A percentile compares a stretch with the other conserved stretches of the same genome.
These are phyloP conservation scores for Blastomyces silverae DNA, from an alignment of 2,329 filamentous ascomycete genomes.

Conservation along the genomic window DNA sequence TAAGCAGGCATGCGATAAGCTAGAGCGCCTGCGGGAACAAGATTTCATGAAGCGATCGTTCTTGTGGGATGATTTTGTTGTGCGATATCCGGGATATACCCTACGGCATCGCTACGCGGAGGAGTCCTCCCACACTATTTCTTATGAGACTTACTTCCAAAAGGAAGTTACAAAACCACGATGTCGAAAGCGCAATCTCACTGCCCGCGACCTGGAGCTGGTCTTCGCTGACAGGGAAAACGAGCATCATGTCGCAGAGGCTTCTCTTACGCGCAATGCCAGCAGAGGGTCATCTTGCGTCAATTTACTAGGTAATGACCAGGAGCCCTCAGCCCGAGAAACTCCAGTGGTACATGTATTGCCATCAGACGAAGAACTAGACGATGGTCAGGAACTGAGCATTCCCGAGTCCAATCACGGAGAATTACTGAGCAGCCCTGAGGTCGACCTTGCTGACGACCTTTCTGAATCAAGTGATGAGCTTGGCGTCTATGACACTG, in stretches of 20 bases:
- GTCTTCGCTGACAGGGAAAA: conserved; percentile 26
- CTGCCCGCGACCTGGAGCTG: conserved; percentile 27
- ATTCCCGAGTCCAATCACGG: conserved; percentile 1
- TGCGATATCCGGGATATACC: conserved; percentile 34
- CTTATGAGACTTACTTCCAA: conserved; percentile 39
- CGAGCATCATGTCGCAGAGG: neutral
- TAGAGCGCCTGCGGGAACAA: conserved; percentile 30
- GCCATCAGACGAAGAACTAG: neutral
- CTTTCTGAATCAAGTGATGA: conserved; percentile 1
- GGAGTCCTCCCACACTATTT: neutral
- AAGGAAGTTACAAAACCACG: conserved; percentile 28
- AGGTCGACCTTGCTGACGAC: conserved; percentile 7
- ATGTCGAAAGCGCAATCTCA: conserved; percentile 37
- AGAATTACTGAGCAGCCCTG: conserved; percentile 10
- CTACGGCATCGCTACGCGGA: neutral
- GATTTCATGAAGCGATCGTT: conserved; percentile 33
- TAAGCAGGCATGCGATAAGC: conserved; percentile 32
- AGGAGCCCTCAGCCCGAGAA: neutral
- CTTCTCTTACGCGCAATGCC: neutral
- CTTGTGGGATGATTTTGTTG: conserved; percentile 45
- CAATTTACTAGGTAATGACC: neutral
- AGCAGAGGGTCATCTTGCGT: neutral
- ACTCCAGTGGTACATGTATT: neutral
- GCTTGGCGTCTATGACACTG: conserved; percentile 28
- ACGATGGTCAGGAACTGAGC: neutral